Percentiles rank a stretch among this genome's conserved stretches.
Evolutionary conservation across 2,329 filamentous ascomycete genomes (phyloP).

Genomic region (Madurella fahalii): DNA sequence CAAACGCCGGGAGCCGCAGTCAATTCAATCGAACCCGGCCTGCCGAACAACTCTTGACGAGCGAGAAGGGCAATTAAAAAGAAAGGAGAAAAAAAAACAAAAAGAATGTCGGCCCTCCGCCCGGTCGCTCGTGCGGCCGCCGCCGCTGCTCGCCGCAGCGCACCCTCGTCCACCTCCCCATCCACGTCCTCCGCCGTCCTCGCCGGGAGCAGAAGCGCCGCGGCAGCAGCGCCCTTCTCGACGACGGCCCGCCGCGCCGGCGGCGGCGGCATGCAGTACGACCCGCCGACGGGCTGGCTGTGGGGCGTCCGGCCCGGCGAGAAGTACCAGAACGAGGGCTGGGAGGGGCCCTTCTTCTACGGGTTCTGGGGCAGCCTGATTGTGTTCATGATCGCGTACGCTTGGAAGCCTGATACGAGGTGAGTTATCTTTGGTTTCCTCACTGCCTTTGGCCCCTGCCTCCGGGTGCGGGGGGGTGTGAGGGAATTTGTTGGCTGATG

Average conservation of each 20-base stretch:
- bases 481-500: not conserved
- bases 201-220: not conserved
- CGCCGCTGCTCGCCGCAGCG: not conserved
- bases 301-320: conserved; percentile 92
- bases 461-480: not conserved
- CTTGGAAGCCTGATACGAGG: conserved; percentile 98
- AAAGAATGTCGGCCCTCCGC: conserved; percentile 15
- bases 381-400: conserved; percentile 74
- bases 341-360: conserved; percentile 83
- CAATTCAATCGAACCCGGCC: too few relatives aligned
- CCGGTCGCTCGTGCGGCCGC: conserved; percentile 1
- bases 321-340: conserved; percentile 93
- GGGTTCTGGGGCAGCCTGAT: conserved; percentile 77
- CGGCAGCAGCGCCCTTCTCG: conserved; percentile 35
- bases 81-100: too few relatives aligned
- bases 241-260: conserved; percentile 40
- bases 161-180: not conserved
- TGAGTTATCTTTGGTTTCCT: conserved; percentile 56
- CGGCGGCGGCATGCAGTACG: conserved; percentile 60
- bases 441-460: not conserved
- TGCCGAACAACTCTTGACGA: too few relatives aligned
- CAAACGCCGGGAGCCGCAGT: too few relatives aligned
- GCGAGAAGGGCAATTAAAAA: too few relatives aligned
- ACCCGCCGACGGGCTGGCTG: conserved; percentile 86
- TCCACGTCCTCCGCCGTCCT: not conserved